Conservation (phyloP, 352 stramenopile species). For the Pythium rhizo-oryzae region DNA sequence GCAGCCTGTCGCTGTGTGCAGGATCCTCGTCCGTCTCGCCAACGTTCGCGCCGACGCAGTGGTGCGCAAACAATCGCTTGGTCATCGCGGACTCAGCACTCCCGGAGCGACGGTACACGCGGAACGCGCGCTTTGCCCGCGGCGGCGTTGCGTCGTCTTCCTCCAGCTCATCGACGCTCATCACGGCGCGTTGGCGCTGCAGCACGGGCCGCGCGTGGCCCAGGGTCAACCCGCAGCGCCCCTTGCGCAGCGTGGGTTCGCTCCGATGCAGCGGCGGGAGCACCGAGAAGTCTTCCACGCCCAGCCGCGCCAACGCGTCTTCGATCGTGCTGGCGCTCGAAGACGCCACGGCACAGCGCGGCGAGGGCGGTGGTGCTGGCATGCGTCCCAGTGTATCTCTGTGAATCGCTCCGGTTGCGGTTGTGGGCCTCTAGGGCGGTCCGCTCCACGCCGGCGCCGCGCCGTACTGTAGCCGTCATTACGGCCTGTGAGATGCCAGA, state of each 20-base stretch:
- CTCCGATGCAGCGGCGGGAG: not conserved
- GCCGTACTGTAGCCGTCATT: no score
- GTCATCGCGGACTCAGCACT: not conserved
- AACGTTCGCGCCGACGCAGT: not conserved
- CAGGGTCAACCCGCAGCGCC: not conserved
- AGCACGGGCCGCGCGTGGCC: slow-evolving; percentile 10
- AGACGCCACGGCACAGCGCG: not conserved
- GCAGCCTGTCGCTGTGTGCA: no score
- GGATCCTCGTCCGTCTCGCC: not conserved
- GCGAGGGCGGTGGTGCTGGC: no score
- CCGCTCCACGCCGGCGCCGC: no score
- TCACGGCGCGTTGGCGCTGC: slow-evolving; percentile 12
- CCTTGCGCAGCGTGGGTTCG: not conserved
- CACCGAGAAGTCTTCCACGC: slow-evolving; percentile 20
- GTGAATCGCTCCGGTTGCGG: no score
- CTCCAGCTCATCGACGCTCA: slow-evolving; percentile 16
- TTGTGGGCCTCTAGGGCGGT: no score
- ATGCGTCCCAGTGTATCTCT: no score
- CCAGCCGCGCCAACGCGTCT: not conserved
- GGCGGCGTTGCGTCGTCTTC: not conserved
- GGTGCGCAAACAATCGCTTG: not conserved
- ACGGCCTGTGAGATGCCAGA: no score
- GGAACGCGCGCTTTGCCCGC: not conserved
- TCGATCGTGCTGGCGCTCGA: slow-evolving; percentile 6
- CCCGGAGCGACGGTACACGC: not conserved